A percentile compares a stretch with the other conserved stretches of the same genome.
phyloP scores from a whole-genome alignment of 257 asterid genomes.

The Nicotiana benthamiana region DNA sequence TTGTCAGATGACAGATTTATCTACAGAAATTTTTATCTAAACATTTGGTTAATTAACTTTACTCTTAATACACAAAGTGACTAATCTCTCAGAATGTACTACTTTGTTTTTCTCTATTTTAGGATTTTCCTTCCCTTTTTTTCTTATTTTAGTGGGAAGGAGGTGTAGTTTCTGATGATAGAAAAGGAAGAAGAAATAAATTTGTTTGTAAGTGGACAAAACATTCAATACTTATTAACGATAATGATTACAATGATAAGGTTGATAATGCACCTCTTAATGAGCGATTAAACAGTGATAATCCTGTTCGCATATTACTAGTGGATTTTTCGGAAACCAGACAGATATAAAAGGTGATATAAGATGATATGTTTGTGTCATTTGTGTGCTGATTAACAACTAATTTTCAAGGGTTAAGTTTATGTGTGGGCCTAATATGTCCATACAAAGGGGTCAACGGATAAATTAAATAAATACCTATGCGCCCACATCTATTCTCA shows the following conservation, averaged over 20 bases:
- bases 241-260: conserved; percentile 3
- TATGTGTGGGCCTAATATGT: background rate
- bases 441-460: background rate
- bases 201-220: background rate
- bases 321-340: background rate
- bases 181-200: too few species aligned
- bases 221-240: background rate
- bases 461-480: background rate
- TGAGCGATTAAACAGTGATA: background rate
- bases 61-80: background rate
- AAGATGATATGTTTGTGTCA: background rate
- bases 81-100: background rate
- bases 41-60: background rate
- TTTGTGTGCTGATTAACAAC: conserved; percentile 5
- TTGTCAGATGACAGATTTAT: too few species aligned
- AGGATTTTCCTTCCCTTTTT: background rate
- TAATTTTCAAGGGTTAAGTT: background rate
- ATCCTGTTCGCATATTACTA: background rate
- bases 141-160: background rate
- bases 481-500: background rate
- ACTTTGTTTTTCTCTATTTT: background rate
- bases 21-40: background rate
- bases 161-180: background rate
- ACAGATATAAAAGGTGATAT: background rate
- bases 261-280: background rate